Conservation (phyloP, 1,284 basidiomycete genomes). For the Leucoagaricus sp. region DNA sequence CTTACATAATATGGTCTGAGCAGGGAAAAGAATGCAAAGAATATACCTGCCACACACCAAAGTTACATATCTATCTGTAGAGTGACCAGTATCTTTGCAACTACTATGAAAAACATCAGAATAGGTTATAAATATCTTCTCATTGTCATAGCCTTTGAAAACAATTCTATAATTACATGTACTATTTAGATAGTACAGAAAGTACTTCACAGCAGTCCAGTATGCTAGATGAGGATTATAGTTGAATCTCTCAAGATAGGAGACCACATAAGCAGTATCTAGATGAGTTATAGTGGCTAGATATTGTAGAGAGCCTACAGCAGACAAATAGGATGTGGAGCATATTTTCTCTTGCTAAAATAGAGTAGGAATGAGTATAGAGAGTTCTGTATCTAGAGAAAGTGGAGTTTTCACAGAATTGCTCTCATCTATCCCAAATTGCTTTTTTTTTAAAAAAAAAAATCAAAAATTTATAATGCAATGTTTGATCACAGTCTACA, state of each 20-base stretch:
- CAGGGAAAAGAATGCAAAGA: too few relatives aligned
- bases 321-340: background rate
- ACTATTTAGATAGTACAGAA: conserved; percentile 35
- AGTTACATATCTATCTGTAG: conserved; percentile 8
- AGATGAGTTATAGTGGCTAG: conserved; percentile 37
- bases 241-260: conserved; percentile 30
- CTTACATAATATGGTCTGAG: too few relatives aligned
- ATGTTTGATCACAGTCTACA: too few relatives aligned
- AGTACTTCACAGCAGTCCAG: conserved; percentile 33
- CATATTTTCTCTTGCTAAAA: background rate
- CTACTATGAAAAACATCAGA: conserved; percentile 5
- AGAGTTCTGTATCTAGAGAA: background rate
- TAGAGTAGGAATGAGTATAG: background rate
- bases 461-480: too few relatives aligned
- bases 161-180: conserved; percentile 20
- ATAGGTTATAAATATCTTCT: background rate
- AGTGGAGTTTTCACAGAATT: background rate
- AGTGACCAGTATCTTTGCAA: conserved; percentile 1
- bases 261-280: conserved; percentile 38
- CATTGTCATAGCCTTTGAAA: background rate
- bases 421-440: too few relatives aligned
- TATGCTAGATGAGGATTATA: conserved; percentile 31
- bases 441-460: too few relatives aligned
- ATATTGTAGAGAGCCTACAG: conserved; percentile 22
- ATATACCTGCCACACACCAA: background rate